Evolutionary conservation across 2,329 filamentous ascomycete genomes (phyloP), one percentile per base, ranked within the genome.

Genomic region (Alternaria viburni): DNA sequence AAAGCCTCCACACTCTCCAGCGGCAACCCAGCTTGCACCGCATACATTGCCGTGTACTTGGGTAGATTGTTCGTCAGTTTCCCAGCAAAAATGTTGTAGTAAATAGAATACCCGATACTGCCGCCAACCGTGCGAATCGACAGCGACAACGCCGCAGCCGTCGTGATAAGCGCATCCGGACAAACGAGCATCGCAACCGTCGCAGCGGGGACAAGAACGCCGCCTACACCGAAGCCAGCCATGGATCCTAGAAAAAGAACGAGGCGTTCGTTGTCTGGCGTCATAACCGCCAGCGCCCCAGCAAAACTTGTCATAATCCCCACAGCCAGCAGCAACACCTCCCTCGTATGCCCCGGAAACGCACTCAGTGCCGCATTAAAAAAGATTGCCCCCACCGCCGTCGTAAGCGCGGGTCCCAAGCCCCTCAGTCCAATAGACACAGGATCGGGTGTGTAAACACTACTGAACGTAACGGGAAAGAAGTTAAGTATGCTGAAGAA

Each of bases 81-180:
- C 12, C 66, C 76, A n/a, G 71, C 73, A 44, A 78, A 77, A 56
- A 79, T 69, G 50, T 77, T 78, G 64, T 76, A 76, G 68, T 79
- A 80, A 58, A 79, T 74, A 4, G 75, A 76, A 45, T 77, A 76
- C 25, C 76, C 77, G n/a, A 80, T 77, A 9, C 73, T 73, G 13
- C 77, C 77, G n/a, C 76, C 77, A 25, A 79, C 76, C 5, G 80
- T 81, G 28, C 84, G 81, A 59, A 85, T 83, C 19, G 80, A 82
- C 11, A 83, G 82, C 28, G 84, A 80, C 21, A 83, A 6, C 67
- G 81, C 57, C 71, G 83, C 74, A 1, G 74, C 74, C n/a, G 77
- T 78, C 5, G 76, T 78, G 47, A 78, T 78, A 6, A 77, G 68
- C 5, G 73, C 66, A 54, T 79, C 77, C 1, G 76, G 75, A 26